Conservation (phyloP, 2,329 filamentous ascomycete genomes). For the Phyllosticta citrichinensis region DNA sequence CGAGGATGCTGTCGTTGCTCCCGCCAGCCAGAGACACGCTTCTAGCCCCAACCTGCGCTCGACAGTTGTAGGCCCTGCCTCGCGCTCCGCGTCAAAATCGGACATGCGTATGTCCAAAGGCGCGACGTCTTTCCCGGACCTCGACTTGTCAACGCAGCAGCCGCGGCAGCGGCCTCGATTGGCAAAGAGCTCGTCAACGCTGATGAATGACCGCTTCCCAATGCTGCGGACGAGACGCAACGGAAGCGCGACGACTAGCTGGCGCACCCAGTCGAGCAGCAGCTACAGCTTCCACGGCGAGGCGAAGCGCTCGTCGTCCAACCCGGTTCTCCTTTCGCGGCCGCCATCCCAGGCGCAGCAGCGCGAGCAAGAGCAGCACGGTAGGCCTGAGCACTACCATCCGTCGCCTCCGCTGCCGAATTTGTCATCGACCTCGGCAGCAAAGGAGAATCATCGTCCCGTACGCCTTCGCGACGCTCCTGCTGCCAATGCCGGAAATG, state of each 20-base stretch:
- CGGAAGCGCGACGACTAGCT: conserved; percentile 16
- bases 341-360: background rate
- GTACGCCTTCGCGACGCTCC: background rate
- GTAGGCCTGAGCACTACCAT: background rate
- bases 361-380: no score
- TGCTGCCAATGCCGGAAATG: no score
- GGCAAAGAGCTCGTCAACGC: conserved; percentile 17
- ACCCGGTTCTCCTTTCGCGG: conserved; percentile 7
- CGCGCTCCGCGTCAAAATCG: background rate
- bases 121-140: background rate
- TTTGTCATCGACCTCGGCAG: no score
- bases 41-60: conserved; percentile 14
- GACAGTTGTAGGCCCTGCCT: background rate
- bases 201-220: conserved; percentile 38
- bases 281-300: background rate
- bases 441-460: background rate
- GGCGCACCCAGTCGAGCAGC: background rate
- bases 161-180: background rate
- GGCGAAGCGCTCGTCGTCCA: conserved; percentile 12
- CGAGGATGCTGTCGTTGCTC: conserved; percentile 12
- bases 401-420: background rate
- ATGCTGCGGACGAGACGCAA: conserved; percentile 27
- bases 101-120: background rate
- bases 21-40: conserved; percentile 10
- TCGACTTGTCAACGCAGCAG: background rate